A percentile compares a stretch with the other conserved stretches of the same genome.
Evolutionary conservation across 202 grass and related monocot species (phyloP).

Genomic region (Panicum virgatum): DNA sequence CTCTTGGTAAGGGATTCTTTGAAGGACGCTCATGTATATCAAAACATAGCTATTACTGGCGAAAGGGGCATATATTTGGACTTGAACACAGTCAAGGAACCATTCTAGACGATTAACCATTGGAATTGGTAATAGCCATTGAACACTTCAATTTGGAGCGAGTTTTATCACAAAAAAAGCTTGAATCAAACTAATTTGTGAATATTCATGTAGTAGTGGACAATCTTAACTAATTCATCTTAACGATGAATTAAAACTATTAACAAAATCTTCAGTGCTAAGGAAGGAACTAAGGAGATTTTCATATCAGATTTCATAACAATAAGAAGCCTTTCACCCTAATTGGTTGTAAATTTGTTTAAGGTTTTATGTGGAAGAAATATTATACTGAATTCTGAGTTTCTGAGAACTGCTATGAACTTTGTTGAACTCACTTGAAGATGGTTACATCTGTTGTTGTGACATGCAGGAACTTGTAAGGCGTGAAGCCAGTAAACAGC

Average conservation of each 20-base stretch:
- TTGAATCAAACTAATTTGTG: background rate
- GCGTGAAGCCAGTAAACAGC: conserved; percentile 39
- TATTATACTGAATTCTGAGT: background rate
- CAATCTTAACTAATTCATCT: conserved; percentile 10
- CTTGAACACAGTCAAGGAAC: conserved; percentile 12
- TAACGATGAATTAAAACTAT: background rate
- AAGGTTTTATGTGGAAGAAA: background rate
- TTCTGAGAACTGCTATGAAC: background rate
- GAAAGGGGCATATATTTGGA: background rate
- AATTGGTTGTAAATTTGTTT: background rate
- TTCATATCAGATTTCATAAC: background rate
- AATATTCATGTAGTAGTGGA: conserved; percentile 3
- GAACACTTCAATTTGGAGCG: background rate
- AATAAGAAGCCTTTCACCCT: background rate
- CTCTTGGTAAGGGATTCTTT: conserved; percentile 17
- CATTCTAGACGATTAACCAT: background rate
- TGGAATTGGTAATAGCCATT: background rate
- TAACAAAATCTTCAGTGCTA: conserved; percentile 5
- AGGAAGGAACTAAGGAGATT: background rate
- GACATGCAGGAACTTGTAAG: conserved; percentile 54
- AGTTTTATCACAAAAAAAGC: background rate
- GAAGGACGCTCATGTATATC: conserved; percentile 14
- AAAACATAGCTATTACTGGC: background rate
- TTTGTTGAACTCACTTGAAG: conserved; percentile 18
- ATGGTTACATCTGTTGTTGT: background rate